phyloP scores from a whole-genome alignment of 2,329 filamentous ascomycete species.

The Ascochyta lentis region DNA sequence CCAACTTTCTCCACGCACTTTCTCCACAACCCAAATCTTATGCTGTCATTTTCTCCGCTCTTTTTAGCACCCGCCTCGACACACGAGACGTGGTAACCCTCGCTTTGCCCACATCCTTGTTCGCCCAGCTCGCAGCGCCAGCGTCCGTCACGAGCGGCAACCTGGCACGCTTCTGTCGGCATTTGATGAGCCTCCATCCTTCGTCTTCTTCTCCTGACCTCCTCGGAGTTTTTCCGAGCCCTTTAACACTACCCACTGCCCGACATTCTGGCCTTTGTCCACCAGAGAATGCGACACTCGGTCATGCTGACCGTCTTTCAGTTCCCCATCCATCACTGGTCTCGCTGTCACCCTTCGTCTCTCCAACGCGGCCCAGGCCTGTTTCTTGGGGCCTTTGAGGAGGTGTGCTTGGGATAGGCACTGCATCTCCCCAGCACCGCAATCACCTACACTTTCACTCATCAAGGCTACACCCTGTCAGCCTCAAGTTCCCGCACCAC shows the following conservation, averaged over 20 bases:
- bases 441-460: background rate
- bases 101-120: constrained; percentile 21
- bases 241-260: constrained; percentile 9
- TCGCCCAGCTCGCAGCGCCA: constrained; percentile 21
- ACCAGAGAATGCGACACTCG: constrained; percentile 26
- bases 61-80: constrained; percentile 15
- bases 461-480: constrained; percentile 14
- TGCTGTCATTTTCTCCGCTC: constrained; percentile 18
- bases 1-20: constrained; percentile 23
- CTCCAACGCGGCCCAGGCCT: constrained; percentile 25
- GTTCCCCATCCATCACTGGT: constrained; percentile 31
- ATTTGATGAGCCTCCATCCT: constrained; percentile 16
- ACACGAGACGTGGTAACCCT: constrained; percentile 19
- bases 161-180: constrained; percentile 23
- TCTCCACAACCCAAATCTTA: constrained; percentile 20
- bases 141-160: constrained; percentile 19
- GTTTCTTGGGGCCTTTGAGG: constrained; percentile 25
- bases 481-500: constrained; percentile 23
- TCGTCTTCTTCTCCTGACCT: constrained; percentile 13
- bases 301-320: constrained; percentile 39
- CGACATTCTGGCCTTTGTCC: constrained; percentile 6
- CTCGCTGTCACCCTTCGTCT: constrained; percentile 27
- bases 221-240: constrained; percentile 15
- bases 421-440: background rate
- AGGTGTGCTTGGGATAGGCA: constrained; percentile 32